Base-by-base conservation (phyloP, 106 monocot genomes). In the Acanthochlamys bracteata region DNA sequence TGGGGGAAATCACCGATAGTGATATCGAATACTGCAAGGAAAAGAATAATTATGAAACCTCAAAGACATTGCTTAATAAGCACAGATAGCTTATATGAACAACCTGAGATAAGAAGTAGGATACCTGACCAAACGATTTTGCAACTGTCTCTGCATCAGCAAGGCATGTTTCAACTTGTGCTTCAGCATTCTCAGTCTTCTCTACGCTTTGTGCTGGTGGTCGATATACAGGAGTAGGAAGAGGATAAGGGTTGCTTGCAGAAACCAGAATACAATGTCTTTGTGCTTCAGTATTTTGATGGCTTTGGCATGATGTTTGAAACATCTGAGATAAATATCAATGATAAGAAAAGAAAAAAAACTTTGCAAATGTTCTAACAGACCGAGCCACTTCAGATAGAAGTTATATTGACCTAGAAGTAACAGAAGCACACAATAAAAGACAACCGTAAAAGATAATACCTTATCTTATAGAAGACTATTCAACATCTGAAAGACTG, bases 111-210 rank as follows among this genome's bases (percentile, higher is more conserved):
- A 45, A 45, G 43, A 45, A 45, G 43, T 24, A 15, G 39, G 56
- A 61, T 53, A 92, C 98, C 83, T 79, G 92, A 60, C 77, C 26
- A 77, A 98, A 88, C 64, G 83, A 92, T 78, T 81, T 92, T 71
- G 88, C 92, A 63, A 92, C 81, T 62, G 85, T 71, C 60, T 98
- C 92, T 59, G 98, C 98, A 79, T 98, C 98, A 56, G 80, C 80
- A 83, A 98, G 85, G 41, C 66, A 72, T 55, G 68, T 70, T 57
- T 86, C 88, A 54, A 41, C 61, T 33, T 59, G 70, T 25, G 55
- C 54, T 62, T 80, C 85, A 53, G 66, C 33, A 51, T 71, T 77
- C 42, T 88, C 88, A 56, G 25, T 79, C 51, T 88, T 73, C 47
- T 85, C 84, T 22, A 51, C 24, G 57, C 65, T 64, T 58, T 57